Evolutionary conservation across 441 rosid species (phyloP), one percentile per base, ranked within the genome.

Genomic region (Erysimum pusillum): DNA sequence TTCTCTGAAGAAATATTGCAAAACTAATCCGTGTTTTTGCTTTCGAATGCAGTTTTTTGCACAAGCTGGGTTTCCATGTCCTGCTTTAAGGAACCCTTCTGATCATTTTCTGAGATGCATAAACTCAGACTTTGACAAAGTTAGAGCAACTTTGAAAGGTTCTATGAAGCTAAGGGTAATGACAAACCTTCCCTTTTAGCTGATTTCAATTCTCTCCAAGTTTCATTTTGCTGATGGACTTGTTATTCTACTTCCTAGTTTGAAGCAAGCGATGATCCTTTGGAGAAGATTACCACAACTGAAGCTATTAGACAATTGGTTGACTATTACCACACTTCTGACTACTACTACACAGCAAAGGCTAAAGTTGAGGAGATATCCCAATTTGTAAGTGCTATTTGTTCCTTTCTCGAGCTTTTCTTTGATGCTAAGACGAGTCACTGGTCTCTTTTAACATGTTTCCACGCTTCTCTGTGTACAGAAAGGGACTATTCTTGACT

Each of bases 401-500:
- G 38, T 46, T 46, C 62, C 34, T 72, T 42, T 46, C 60, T 36
- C 8, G 31, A 54, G 62, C 28, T 64, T 38, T 28, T 45, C 6
- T 63, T 35, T 39, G 20, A 36, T 57, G 32, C 28, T 73, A 4
- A 51, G 60, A 56, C 8, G 57, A 31, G 34, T 56, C 67, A 6
- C 17, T 67, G 9, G 14, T 36, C 34, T 71, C 78, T 74, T n/a
- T 54, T 39, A 48, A 48, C 53, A 28, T n/a, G 25, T 59, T 71
- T 60, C 25, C 13, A 1, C 10, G 6, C 25, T 44, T 28, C 5
- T n/a, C 14, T 31, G n/a, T 44, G n/a, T 73, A 80, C 96, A 95
- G 99, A 93, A 83, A 88, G 97, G 99, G 75, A 90, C 98, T 0
- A 91, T 93, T 78, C 91, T 93, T 12, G 98, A 95, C 66, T 75